Percentiles rank a stretch among this genome's conserved stretches.
Conservation (phyloP, 345 rosid genomes). For the Streptanthus diversifolius region DNA sequence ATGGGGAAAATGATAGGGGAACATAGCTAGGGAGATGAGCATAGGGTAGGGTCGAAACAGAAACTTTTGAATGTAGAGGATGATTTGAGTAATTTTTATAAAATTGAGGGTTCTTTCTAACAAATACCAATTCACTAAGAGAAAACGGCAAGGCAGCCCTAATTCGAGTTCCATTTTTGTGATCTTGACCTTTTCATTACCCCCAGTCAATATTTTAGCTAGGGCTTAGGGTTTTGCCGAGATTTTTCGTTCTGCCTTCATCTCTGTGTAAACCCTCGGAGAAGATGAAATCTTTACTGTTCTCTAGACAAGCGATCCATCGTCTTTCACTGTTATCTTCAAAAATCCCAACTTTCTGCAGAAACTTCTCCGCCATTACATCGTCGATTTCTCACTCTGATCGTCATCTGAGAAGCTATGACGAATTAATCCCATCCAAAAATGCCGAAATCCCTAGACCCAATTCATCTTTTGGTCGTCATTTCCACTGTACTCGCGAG, state of each 20-base stretch:
- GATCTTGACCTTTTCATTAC: slow-evolving; percentile 11
- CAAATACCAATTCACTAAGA: not conserved
- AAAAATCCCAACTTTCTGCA: slow-evolving; percentile 1
- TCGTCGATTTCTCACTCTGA: slow-evolving; percentile 19
- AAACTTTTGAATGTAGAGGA: not conserved
- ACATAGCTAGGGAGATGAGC: no score
- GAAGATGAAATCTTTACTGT: slow-evolving; percentile 41
- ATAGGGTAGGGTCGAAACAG: not conserved
- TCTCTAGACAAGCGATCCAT: slow-evolving; percentile 37
- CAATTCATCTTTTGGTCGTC: slow-evolving; percentile 29
- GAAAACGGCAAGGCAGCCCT: slow-evolving; percentile 24
- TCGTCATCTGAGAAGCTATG: slow-evolving; percentile 9
- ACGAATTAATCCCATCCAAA: not conserved
- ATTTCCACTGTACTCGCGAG: slow-evolving; percentile 41
- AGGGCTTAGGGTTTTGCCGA: slow-evolving; percentile 19
- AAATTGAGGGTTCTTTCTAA: not conserved
- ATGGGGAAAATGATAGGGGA: no score
- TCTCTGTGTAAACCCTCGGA: not conserved
- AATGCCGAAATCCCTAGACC: slow-evolving; percentile 18
- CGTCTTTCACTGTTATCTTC: slow-evolving; percentile 35
- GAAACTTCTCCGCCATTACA: slow-evolving; percentile 32
- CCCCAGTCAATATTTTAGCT: not conserved
- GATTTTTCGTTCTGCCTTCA: slow-evolving; percentile 3
- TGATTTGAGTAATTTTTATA: not conserved
- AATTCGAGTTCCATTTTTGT: slow-evolving; percentile 19